Conservation (phyloP, 768 basidiomycete genomes). For the Leccinum incarnatum region DNA sequence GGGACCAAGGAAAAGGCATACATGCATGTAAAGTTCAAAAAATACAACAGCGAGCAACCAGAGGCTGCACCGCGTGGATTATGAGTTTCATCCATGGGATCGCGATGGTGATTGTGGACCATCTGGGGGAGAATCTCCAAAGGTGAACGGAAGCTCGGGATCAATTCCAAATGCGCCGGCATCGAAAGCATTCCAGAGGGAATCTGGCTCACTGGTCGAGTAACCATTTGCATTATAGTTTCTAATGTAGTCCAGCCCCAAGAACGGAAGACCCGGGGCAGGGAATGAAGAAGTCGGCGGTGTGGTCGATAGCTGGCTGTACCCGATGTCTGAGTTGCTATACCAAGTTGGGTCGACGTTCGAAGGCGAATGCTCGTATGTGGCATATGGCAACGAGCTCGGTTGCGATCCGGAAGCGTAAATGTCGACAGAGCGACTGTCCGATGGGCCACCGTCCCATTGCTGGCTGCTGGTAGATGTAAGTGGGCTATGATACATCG, state of each 20-base stretch:
- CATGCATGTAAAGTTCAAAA: conserved; percentile 16
- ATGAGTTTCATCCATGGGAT: conserved; percentile 16
- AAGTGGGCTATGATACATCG: conserved; percentile 34
- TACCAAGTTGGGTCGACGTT: conserved; percentile 40
- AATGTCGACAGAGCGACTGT: conserved; percentile 40
- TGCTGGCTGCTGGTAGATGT: conserved; percentile 27
- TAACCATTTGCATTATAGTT: conserved; percentile 60
- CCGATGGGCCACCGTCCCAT: conserved; percentile 46
- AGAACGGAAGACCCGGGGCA: conserved; percentile 76
- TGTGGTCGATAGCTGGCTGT: conserved; percentile 49
- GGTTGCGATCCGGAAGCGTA: conserved; percentile 40
- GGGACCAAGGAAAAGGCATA: conserved; percentile 2
- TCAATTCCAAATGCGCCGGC: conserved; percentile 71
- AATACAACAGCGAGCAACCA: conserved; percentile 9
- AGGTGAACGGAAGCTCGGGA: conserved; percentile 73
- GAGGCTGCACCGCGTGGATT: background rate
- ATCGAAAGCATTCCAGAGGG: conserved; percentile 62
- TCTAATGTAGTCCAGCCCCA: conserved; percentile 79
- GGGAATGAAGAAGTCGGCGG: conserved; percentile 65
- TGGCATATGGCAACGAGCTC: conserved; percentile 39
- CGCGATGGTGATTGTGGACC: conserved; percentile 29
- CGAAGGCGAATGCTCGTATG: conserved; percentile 43
- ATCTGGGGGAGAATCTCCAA: conserved; percentile 36
- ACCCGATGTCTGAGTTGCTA: conserved; percentile 35
- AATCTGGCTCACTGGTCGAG: conserved; percentile 38